Evolutionary conservation across 352 stramenopile genomes (phyloP).

Genomic region (Phytopythium ostracodes): DNA sequence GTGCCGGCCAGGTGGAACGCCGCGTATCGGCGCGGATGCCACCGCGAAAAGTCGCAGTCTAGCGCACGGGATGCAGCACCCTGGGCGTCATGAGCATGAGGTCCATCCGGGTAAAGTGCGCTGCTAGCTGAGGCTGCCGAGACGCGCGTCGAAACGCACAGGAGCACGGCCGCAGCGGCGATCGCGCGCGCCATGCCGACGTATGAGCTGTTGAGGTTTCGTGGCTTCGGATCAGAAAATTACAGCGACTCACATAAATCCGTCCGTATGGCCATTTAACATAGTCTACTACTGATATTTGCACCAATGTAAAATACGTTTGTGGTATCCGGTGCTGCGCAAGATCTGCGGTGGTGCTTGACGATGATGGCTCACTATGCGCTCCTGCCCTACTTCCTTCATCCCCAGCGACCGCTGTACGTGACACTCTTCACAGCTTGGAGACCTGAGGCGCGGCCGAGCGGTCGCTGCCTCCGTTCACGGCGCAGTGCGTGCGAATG

Average conservation of each 20-base stretch:
- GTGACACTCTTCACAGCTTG: not conserved
- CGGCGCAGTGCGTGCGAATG: conserved; percentile 15
- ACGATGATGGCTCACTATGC: not conserved
- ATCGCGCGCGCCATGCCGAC: not conserved
- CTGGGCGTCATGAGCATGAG: not conserved
- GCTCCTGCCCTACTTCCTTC: not conserved
- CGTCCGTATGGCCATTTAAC: not conserved
- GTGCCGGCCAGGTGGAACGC: conserved; percentile 25
- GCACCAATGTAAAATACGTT: not conserved
- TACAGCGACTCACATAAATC: too few relatives aligned
- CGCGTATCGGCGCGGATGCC: conserved; percentile 34
- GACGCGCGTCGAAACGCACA: not conserved
- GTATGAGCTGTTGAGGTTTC: too few relatives aligned
- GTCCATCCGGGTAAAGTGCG: not conserved
- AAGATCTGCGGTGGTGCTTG: not conserved
- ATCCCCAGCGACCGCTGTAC: not conserved
- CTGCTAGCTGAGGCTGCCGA: not conserved
- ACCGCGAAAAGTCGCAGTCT: conserved; percentile 20
- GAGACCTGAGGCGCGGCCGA: not conserved
- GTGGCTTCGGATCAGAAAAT: too few relatives aligned
- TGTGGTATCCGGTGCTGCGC: not conserved
- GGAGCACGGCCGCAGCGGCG: not conserved
- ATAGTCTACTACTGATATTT: not conserved
- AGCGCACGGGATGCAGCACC: not conserved
- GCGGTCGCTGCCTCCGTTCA: not conserved